phyloP scores from a whole-genome alignment of 768 basidiomycete species.

The Mycena vitilis region DNA sequence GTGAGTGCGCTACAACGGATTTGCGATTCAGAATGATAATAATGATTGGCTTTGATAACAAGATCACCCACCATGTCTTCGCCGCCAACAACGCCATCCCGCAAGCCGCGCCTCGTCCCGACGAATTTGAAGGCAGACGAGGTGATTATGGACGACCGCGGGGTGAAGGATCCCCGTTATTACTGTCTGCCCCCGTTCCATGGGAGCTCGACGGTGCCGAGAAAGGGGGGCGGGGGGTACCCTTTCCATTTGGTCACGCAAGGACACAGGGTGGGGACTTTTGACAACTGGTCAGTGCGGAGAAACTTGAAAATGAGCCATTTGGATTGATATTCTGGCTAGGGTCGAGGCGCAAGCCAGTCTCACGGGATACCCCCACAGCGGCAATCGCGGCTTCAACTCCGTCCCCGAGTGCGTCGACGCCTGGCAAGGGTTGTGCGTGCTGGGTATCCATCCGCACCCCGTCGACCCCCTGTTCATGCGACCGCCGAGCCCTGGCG shows the following conservation, averaged over 20 bases:
- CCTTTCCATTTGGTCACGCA: neutral
- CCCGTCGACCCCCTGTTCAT: neutral
- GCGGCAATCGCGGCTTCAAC: neutral
- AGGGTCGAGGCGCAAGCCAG: neutral
- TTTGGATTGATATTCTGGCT: neutral
- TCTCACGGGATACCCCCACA: neutral
- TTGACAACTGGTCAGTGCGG: constrained; percentile 1
- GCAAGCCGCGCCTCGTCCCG: neutral
- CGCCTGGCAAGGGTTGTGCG: neutral
- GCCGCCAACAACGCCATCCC: neutral
- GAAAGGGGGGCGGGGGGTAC: neutral
- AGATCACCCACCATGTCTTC: neutral
- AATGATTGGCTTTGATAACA: no score
- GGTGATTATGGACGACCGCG: constrained; percentile 5
- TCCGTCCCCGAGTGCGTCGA: neutral
- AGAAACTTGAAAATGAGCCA: no score
- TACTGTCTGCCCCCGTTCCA: constrained; percentile 4
- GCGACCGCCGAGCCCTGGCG: neutral
- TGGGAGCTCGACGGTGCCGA: neutral
- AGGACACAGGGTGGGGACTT: neutral
- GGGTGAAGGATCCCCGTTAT: neutral
- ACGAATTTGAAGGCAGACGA: neutral
- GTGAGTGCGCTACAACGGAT: neutral
- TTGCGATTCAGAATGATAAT: no score
- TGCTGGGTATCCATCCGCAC: neutral